Evolutionary conservation across 176 grass and related monocot genomes (phyloP).

Genomic region (Guadua angustifolia): DNA sequence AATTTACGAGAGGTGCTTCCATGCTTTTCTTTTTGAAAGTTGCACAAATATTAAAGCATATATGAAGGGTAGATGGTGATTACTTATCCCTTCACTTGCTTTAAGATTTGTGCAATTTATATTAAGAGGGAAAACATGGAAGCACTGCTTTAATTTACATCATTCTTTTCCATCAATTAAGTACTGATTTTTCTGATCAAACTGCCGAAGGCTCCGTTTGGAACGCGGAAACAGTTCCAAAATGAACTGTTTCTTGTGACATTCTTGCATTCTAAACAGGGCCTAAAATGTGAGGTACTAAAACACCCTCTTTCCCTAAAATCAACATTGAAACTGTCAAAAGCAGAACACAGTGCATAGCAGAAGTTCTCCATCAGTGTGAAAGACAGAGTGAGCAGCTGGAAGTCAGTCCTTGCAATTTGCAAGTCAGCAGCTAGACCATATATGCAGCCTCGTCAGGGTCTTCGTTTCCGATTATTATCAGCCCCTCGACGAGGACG

Average conservation of each 20-base stretch:
- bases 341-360: neutral
- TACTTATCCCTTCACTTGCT: no score
- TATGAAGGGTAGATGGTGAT: no score
- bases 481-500: slow-evolving; percentile 69
- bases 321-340: neutral
- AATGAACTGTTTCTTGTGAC: no score
- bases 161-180: neutral
- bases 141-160: slow-evolving; percentile 32
- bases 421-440: slow-evolving; percentile 42
- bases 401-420: neutral
- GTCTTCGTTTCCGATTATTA: slow-evolving; percentile 65
- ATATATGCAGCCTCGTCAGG: slow-evolving; percentile 65
- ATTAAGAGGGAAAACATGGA: no score
- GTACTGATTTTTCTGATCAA: neutral
- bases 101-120: no score
- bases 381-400: neutral
- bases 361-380: neutral
- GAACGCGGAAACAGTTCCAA: no score
- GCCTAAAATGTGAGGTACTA: slow-evolving; percentile 36
- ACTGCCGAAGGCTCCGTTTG: neutral
- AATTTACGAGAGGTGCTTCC: no score
- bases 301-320: slow-evolving; percentile 43
- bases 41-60: no score
- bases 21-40: no score
- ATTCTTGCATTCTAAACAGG: no score